Conservation (phyloP, 2,329 filamentous ascomycete genomes). For the Pestalotiopsis fici region DNA sequence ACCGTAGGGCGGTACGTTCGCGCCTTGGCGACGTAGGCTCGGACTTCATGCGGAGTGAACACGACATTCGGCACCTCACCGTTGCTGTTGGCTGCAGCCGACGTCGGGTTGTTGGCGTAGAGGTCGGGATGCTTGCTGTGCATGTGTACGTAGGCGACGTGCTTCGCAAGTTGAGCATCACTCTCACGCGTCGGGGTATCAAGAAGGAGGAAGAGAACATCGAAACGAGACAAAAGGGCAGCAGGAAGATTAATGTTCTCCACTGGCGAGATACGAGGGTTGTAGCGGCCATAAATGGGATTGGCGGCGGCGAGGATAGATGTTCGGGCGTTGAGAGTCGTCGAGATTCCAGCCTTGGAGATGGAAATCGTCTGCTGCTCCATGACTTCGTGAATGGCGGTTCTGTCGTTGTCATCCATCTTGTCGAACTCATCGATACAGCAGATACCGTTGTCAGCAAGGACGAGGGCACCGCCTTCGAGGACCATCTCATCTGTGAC, state of each 20-base stretch:
- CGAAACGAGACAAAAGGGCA: constrained; percentile 93
- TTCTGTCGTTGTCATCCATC: constrained; percentile 83
- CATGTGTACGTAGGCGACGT: constrained; percentile 97
- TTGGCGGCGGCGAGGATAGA: constrained; percentile 96
- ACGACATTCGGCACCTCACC: constrained; percentile 55
- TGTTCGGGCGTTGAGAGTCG: constrained; percentile 90
- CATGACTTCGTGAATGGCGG: constrained; percentile 86
- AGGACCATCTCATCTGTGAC: constrained; percentile 85
- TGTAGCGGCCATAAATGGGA: constrained; percentile 96
- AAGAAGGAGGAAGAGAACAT: constrained; percentile 93
- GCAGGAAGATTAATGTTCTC: constrained; percentile 99
- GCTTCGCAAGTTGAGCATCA: constrained; percentile 90
- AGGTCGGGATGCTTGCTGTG: constrained; percentile 88
- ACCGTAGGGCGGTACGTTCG: constrained; percentile 87
- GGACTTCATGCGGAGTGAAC: constrained; percentile 90
- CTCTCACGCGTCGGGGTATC: constrained; percentile 88
- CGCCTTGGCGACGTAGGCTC: constrained; percentile 92
- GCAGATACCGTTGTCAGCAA: constrained; percentile 83
- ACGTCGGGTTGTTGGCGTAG: constrained; percentile 38
- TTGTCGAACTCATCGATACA: constrained; percentile 89
- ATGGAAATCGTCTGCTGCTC: constrained; percentile 86
- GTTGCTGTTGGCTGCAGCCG: no score
- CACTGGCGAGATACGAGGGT: constrained; percentile 93
- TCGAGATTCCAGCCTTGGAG: constrained; percentile 71
- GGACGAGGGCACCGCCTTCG: constrained; percentile 76